Evolutionary conservation across 495 filamentous ascomycete genomes (phyloP).

Genomic region (Mycothermus thermophilus): DNA sequence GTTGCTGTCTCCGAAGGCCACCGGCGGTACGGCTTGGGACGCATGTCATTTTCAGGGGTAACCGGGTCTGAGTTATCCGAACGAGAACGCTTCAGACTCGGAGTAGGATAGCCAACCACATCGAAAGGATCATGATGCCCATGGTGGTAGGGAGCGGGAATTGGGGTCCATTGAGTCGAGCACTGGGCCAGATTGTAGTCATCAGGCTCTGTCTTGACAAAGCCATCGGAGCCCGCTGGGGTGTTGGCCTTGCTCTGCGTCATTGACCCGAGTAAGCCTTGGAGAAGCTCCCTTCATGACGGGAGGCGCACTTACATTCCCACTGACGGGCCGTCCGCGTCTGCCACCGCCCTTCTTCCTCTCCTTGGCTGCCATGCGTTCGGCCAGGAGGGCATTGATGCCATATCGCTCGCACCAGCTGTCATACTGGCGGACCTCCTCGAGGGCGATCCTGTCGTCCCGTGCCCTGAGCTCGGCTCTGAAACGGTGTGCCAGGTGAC

Average conservation of each 20-base stretch:
- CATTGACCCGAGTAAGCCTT: no score
- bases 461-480: conserved; percentile 52
- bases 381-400: conserved; percentile 51
- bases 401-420: conserved; percentile 53
- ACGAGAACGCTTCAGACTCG: conserved; percentile 8
- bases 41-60: conserved; percentile 9
- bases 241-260: background rate
- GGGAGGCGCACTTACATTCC: conserved; percentile 9
- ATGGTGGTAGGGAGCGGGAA: conserved; percentile 5
- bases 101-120: conserved; percentile 8
- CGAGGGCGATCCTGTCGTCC: conserved; percentile 36
- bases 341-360: conserved; percentile 36
- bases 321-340: conserved; percentile 8
- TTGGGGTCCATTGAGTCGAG: conserved; percentile 6
- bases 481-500: conserved; percentile 62
- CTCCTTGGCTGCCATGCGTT: conserved; percentile 59
- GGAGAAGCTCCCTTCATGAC: no score
- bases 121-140: conserved; percentile 12
- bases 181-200: conserved; percentile 6
- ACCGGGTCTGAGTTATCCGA: conserved; percentile 8
- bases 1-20: conserved; percentile 20
- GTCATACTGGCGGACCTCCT: conserved; percentile 46
- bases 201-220: conserved; percentile 23
- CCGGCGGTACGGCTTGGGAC: conserved; percentile 9
- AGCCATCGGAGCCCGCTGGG: background rate